phyloP scores from a whole-genome alignment of 768 basidiomycete species.

The Suillus alpinus region DNA sequence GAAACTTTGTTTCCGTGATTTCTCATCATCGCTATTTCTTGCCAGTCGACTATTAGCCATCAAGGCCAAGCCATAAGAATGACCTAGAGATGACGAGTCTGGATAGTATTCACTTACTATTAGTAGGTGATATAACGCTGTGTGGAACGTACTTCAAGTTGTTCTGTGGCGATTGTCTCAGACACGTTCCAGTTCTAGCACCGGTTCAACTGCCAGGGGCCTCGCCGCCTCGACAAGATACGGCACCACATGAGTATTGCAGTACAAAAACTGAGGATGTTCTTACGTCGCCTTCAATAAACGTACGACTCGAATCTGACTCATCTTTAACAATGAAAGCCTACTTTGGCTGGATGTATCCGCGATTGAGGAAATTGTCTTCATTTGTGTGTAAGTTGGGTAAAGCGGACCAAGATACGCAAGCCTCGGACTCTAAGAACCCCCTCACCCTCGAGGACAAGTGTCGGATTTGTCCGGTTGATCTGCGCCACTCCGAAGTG shows the following conservation, averaged over 20 bases:
- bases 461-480: neutral
- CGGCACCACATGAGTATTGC: neutral
- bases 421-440: neutral
- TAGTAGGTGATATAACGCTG: neutral
- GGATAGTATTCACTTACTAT: neutral
- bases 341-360: neutral
- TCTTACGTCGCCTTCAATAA: neutral
- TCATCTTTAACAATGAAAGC: neutral
- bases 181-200: neutral
- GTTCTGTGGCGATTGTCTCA: no score
- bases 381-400: neutral
- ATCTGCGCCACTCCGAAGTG: neutral
- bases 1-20: neutral
- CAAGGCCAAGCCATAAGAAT: neutral
- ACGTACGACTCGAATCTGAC: neutral
- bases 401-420: neutral
- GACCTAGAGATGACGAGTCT: neutral
- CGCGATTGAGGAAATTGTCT: neutral
- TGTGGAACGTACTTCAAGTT: neutral
- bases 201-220: neutral
- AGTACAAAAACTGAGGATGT: neutral
- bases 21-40: neutral
- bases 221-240: neutral
- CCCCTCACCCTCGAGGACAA: neutral
- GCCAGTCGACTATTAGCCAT: neutral